These are phyloP conservation scores for Acacia pycnantha DNA, from an alignment of 331 rosid species.

Conservation along the genomic window DNA sequence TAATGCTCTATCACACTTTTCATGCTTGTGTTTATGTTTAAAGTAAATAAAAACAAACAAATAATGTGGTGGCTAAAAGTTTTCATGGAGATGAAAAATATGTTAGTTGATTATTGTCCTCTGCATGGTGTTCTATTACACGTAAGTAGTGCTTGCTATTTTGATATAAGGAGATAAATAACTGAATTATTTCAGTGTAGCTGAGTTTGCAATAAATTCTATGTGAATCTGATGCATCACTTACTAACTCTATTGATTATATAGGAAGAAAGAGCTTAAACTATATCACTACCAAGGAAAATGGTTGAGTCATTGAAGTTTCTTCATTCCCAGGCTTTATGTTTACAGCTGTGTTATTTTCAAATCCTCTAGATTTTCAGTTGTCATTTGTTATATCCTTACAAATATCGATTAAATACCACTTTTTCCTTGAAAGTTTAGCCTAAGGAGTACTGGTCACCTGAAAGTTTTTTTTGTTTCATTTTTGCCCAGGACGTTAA, in stretches of 20 bases:
- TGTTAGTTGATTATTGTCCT: conserved; percentile 13
- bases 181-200: not conserved
- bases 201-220: not conserved
- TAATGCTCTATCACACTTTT: too few relatives aligned
- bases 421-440: too few relatives aligned
- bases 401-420: too few relatives aligned
- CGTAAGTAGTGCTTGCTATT: not conserved
- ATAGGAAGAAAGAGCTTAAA: conserved; percentile 82
- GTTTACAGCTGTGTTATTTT: conserved; percentile 26
- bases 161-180: conserved; percentile 22
- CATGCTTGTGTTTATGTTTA: too few relatives aligned
- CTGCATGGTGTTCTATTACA: conserved; percentile 12
- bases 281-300: conserved; percentile 71
- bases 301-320: conserved; percentile 90
- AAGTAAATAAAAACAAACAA: not conserved
- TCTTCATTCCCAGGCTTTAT: conserved; percentile 70
- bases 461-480: too few relatives aligned
- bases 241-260: conserved; percentile 38
- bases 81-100: conserved; percentile 8
- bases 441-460: too few relatives aligned
- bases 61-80: conserved; percentile 18
- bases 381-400: conserved; percentile 22
- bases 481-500: too few relatives aligned
- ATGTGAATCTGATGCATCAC: conserved; percentile 20
- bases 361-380: conserved; percentile 21